Conservation (phyloP, 169 alveolate species). For the Eimeria falciformis region DNA sequence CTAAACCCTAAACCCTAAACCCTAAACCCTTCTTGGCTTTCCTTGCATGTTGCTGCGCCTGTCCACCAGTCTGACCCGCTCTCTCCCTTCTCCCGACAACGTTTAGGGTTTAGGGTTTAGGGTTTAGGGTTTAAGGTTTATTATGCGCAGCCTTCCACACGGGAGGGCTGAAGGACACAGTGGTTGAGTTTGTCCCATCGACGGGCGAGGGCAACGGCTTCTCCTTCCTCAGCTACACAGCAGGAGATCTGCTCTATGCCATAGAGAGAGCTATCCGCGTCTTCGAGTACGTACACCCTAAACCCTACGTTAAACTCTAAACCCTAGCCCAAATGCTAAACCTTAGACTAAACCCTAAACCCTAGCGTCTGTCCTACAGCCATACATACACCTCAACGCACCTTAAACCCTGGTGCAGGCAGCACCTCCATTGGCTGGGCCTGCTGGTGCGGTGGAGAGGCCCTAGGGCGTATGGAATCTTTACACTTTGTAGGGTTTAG, state of each 20-base stretch:
- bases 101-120: constrained; percentile 1
- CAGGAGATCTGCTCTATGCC: constrained; percentile 88
- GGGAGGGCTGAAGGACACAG: constrained; percentile 95
- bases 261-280: constrained; percentile 88
- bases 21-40: neutral
- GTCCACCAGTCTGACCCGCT: no score
- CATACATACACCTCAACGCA: no score
- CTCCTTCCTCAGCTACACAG: constrained; percentile 85
- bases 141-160: constrained; percentile 88
- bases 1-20: neutral
- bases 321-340: no score
- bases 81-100: no score
- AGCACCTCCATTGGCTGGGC: neutral
- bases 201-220: constrained; percentile 90
- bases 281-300: constrained; percentile 77
- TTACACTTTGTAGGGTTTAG: neutral
- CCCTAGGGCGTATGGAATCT: no score
- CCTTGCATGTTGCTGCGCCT: no score
- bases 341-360: no score
- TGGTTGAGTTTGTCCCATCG: constrained; percentile 81
- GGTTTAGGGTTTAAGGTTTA: neutral
- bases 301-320: neutral
- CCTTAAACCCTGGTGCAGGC: no score
- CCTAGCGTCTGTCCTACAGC: no score
- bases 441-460: neutral